Evolutionary conservation across 495 filamentous ascomycete species (phyloP), one percentile per base, ranked within the genome.

Genomic region (Annulohypoxylon stygium): DNA sequence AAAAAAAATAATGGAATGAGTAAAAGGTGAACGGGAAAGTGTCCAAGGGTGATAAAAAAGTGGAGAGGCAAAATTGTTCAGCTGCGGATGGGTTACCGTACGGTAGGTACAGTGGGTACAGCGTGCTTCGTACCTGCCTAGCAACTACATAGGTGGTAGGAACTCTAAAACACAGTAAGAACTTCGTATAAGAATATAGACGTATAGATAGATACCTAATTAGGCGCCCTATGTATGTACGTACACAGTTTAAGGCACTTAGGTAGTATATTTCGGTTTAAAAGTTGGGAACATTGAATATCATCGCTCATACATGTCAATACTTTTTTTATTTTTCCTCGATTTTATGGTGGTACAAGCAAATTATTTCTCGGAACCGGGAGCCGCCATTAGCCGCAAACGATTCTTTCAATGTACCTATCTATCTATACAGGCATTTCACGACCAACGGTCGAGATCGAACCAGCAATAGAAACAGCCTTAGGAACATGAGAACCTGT

Each of bases 31-130:
- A 70, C 16, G 58, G 43, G 54, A 70, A 72, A 72, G 50, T 57
- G 41, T 58, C 63, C 58, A 63, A 72, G 64, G 68, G 65, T 36
- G 39, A 26, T 48, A 69, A 61, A 69, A 75, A 75, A 74, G 23
- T 66, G 74, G 76, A 74, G 76, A 73, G 63, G 72, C 67, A 75
- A 75, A 75, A 70, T 75, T 75, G 63, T 75, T 75, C 67, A 75
- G 72, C 72, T 70, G 51, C 59, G 47, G 37, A 70, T 20, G 63
- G 61, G 54, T 65, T 34, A 51, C 54, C 59, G 54, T 67, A 47
- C 26, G 37, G 33, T 47, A 50, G 51, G 54, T 64, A 62, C 59
- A 41, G 54, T 70, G 54, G 60, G 34, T 57, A 61, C 37, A 45
- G 37, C 23, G 47, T 57, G 48, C 39, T 34, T 55, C 39, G 53